Percentiles rank a stretch among this genome's conserved stretches.
These are phyloP conservation scores for Arthrinium phaeospermum DNA, from an alignment of 2,329 filamentous ascomycete species.

Conservation along the genomic window DNA sequence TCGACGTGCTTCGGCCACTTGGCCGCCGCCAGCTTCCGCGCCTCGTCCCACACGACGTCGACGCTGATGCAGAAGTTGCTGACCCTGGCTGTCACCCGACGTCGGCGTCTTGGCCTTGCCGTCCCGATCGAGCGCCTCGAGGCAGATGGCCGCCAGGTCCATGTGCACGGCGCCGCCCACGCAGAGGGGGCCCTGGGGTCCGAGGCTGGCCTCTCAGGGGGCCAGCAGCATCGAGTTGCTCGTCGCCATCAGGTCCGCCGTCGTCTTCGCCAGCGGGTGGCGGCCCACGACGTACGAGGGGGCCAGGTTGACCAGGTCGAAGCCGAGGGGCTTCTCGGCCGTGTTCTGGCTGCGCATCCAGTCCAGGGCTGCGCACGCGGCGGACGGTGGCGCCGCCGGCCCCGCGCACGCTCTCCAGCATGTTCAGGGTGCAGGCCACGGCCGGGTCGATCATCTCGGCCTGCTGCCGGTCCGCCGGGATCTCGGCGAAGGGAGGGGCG, in stretches of 20 bases:
- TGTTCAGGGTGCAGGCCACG: slow-evolving; percentile 2
- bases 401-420: slow-evolving; percentile 14
- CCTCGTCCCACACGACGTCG: slow-evolving; percentile 24
- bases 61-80: slow-evolving; percentile 19
- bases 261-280: slow-evolving; percentile 23
- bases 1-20: slow-evolving; percentile 26
- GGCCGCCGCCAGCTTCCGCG: slow-evolving; percentile 19
- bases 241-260: slow-evolving; percentile 20
- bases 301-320: slow-evolving; percentile 27
- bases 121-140: slow-evolving; percentile 22
- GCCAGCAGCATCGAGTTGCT: slow-evolving; percentile 24
- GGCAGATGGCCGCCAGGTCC: not conserved
- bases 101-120: slow-evolving; percentile 22
- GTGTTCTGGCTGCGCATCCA: slow-evolving; percentile 23
- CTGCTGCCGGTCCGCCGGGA: slow-evolving; percentile 6
- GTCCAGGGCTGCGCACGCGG: slow-evolving; percentile 17
- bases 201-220: slow-evolving; percentile 7
- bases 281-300: slow-evolving; percentile 23
- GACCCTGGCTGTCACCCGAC: slow-evolving; percentile 22
- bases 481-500: slow-evolving; percentile 7
- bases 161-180: slow-evolving; percentile 23
- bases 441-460: slow-evolving; percentile 15
- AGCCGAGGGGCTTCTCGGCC: slow-evolving; percentile 13
- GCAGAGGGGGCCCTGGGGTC: not conserved
- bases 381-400: slow-evolving; percentile 17